A percentile compares a stretch with the other conserved stretches of the same genome.
Evolutionary conservation across 2,329 filamentous ascomycete genomes (phyloP).

Genomic region (Boeremia exigua): DNA sequence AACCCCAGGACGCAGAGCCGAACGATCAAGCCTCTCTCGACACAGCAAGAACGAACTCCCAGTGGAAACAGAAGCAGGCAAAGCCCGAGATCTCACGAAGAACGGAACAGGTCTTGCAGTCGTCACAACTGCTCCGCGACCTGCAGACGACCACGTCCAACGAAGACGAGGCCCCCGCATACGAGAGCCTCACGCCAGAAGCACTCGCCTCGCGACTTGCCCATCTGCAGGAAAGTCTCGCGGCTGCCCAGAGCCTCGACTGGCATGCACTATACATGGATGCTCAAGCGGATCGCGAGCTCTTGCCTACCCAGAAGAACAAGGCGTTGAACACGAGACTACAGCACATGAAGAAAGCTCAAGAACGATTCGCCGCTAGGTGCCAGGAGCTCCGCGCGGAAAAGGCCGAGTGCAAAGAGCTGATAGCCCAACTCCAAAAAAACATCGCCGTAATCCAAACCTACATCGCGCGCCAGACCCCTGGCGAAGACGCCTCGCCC

Average conservation of each 20-base stretch:
- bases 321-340: background rate
- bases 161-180: background rate
- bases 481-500: too few species aligned
- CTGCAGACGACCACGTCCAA: background rate
- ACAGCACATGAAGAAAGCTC: background rate
- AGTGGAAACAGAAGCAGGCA: background rate
- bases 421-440: background rate
- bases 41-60: background rate
- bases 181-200: background rate
- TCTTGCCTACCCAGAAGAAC: background rate
- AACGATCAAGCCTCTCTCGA: too few species aligned
- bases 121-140: slow-evolving; percentile 2
- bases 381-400: too few species aligned
- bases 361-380: too few species aligned
- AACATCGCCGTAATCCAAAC: too few species aligned
- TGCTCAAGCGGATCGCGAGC: background rate
- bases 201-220: background rate
- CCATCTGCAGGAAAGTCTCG: background rate
- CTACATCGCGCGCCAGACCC: too few species aligned
- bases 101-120: background rate
- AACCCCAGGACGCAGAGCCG: too few species aligned
- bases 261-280: background rate
- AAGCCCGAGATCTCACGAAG: background rate
- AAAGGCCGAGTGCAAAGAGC: too few species aligned
- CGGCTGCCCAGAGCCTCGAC: background rate